phyloP scores from a whole-genome alignment of 73 alveolate genomes.

The Effrenium voratum region DNA sequence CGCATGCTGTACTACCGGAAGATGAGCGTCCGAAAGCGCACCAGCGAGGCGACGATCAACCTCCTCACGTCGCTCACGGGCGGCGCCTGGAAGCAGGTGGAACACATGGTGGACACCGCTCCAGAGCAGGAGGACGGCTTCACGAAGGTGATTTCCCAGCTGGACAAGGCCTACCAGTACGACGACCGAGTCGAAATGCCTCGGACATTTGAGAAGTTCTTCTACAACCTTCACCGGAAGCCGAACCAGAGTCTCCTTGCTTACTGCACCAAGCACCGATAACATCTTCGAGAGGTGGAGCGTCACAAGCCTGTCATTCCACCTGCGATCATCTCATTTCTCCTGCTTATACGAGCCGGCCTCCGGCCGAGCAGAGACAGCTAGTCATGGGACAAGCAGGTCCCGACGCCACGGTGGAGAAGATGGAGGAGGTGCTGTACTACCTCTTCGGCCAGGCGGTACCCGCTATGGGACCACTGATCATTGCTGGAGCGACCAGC shows the following conservation, averaged over 20 bases:
- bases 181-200: conserved; percentile 44
- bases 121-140: background rate
- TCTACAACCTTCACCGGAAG: background rate
- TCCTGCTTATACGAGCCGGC: background rate
- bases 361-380: conserved; percentile 9
- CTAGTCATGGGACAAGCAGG: background rate
- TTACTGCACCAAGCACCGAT: background rate
- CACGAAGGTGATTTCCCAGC: background rate
- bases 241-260: background rate
- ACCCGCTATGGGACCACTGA: background rate
- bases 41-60: conserved; percentile 2
- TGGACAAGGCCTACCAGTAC: conserved; percentile 18
- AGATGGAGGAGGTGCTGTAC: conserved; percentile 24
- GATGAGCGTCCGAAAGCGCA: background rate
- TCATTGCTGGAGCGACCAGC: background rate
- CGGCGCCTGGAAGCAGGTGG: background rate
- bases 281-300: conserved; percentile 21
- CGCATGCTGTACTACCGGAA: conserved; percentile 2
- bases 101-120: background rate
- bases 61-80: background rate
- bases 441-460: conserved; percentile 58
- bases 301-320: background rate
- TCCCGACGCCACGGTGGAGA: too few species aligned
- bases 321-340: background rate
- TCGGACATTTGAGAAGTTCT: background rate